Evolutionary conservation across 2,329 filamentous ascomycete species (phyloP), one percentile per base, ranked within the genome.

Genomic region (Colletotrichum tropicale): DNA sequence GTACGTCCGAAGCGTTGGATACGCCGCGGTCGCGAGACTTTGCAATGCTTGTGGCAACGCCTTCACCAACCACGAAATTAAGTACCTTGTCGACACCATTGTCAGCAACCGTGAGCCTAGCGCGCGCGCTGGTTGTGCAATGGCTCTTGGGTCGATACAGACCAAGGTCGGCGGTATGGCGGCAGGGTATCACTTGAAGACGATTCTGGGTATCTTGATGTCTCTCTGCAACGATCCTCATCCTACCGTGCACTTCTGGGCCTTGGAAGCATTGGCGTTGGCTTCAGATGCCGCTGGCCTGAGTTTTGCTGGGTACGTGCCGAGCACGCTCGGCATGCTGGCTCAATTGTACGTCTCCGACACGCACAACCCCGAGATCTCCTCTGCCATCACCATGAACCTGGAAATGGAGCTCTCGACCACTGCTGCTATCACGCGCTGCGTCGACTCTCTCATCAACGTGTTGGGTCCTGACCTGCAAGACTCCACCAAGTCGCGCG

Each of bases 131-230:
- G 97, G 97, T 13, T 99, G 96, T 84, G 97, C 98, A 18, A 95
- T 98, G 88, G 96, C 97, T 15, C 87, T 99, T 34, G 97, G 97
- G 10, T 94, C 94, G 72, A 98, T 99, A 67, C 96, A 99, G 85
- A 94, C 95, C 21, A 96, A 98, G 83, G 94, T 99, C 38, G 98
- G 97, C 73, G 96, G 97, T 72, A 98, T 99, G 96, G 97, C 97
- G 69, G 97, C 97, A 70, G 96, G 96, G 5, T 96, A 97, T 80
- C 97, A 99, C 83, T 89, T 99, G 66, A 98, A 98, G 87, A 98
- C 96, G 2, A 98, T 99, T 66, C 91, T 98, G n/a, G 94, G 96
- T 21, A 98, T 99, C 52, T 87, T 99, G n/a, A 98, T 98, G 94
- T 98, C 97, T 9, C 89, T 99, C 12, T 96, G 96, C 83, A 98